Percentiles rank a stretch among this genome's conserved stretches.
phyloP scores from a whole-genome alignment of 1,284 basidiomycete genomes.

The Rhodotorula sp. region DNA sequence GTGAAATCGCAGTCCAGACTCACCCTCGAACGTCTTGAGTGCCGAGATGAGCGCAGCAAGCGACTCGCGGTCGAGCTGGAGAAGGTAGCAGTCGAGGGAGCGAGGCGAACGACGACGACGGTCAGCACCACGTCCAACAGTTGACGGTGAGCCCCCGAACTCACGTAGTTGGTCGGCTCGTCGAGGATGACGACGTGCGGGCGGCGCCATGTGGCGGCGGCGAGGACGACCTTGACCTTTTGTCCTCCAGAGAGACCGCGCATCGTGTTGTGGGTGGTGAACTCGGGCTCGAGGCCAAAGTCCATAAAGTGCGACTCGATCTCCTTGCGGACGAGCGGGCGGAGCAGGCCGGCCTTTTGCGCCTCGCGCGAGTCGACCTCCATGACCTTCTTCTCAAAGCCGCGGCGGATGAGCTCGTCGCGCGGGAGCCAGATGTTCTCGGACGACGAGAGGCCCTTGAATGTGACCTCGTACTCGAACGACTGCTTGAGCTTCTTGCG shows the following conservation, averaged over 20 bases:
- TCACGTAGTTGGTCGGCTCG: slow-evolving; percentile 76
- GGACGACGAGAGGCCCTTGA: slow-evolving; percentile 68
- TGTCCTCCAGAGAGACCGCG: slow-evolving; percentile 97
- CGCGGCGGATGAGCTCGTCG: slow-evolving; percentile 94
- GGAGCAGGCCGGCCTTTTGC: slow-evolving; percentile 90
- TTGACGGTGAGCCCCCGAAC: too few species aligned
- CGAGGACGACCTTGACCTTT: slow-evolving; percentile 99
- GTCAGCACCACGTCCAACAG: too few species aligned
- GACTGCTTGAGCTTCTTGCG: slow-evolving; percentile 99
- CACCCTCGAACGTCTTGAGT: slow-evolving; percentile 88
- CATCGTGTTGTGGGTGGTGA: slow-evolving; percentile 72
- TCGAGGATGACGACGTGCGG: slow-evolving; percentile 97
- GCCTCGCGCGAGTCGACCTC: slow-evolving; percentile 97
- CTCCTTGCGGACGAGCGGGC: slow-evolving; percentile 93
- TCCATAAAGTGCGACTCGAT: slow-evolving; percentile 97
- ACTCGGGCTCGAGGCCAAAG: slow-evolving; percentile 94
- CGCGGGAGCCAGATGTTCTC: slow-evolving; percentile 96
- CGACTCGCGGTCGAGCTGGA: slow-evolving; percentile 84
- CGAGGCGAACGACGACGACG: slow-evolving; percentile 61
- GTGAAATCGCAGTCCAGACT: slow-evolving; percentile 66
- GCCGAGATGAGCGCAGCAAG: slow-evolving; percentile 94
- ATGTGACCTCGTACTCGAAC: slow-evolving; percentile 70
- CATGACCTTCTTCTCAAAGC: slow-evolving; percentile 90
- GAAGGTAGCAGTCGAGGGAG: not conserved
- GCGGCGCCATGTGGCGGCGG: slow-evolving; percentile 96